Conservation (phyloP, 306 rosid genomes). For the Lathyrus oleraceus region DNA sequence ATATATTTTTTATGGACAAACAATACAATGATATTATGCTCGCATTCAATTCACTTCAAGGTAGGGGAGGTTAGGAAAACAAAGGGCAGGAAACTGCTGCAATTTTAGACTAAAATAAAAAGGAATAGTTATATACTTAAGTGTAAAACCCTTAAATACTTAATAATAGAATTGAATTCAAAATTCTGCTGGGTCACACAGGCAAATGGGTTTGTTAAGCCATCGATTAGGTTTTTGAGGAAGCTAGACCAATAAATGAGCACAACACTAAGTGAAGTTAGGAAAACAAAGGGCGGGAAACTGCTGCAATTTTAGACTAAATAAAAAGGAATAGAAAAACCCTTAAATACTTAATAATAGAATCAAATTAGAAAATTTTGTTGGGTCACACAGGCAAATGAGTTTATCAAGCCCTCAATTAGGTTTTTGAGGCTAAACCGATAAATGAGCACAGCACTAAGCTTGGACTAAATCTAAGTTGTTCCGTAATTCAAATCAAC, state of each 20-base stretch:
- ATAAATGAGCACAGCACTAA: neutral
- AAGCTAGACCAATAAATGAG: neutral
- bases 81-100: conserved; percentile 14
- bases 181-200: conserved; percentile 3
- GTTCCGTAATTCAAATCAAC: conserved; percentile 1
- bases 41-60: neutral
- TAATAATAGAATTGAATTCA: neutral
- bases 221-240: conserved; percentile 8
- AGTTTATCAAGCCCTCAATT: conserved; percentile 5
- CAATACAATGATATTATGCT: neutral
- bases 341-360: neutral
- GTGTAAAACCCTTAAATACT: conserved; percentile 9
- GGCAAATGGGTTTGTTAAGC: conserved; percentile 1
- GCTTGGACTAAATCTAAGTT: neutral
- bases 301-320: conserved; percentile 5
- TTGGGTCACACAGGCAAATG: conserved; percentile 5
- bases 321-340: conserved; percentile 4
- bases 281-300: conserved; percentile 17
- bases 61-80: conserved; percentile 16
- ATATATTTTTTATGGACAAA: neutral
- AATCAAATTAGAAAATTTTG: neutral
- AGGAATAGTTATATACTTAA: neutral
- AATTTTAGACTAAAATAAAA: conserved; percentile 1
- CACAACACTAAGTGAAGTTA: neutral
- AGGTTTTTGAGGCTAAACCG: conserved; percentile 5